phyloP scores from a whole-genome alignment of 495 filamentous ascomycete species.

The Glonium stellatum region DNA sequence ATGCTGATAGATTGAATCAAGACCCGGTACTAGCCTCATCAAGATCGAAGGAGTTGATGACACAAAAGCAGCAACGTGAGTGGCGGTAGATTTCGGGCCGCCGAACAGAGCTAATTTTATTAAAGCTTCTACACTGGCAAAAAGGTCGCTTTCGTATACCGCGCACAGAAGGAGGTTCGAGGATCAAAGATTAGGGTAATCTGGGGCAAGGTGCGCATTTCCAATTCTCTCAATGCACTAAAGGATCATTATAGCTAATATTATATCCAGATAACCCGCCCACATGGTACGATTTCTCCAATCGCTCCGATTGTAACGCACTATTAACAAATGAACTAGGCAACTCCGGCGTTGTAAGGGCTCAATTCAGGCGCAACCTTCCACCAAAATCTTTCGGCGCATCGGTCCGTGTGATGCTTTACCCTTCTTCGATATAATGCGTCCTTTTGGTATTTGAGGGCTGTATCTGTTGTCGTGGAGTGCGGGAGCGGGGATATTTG shows the following conservation, averaged over 20 bases:
- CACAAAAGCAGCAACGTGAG: constrained; percentile 61
- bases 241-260: neutral
- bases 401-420: constrained; percentile 96
- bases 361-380: constrained; percentile 91
- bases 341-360: constrained; percentile 93
- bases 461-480: constrained; percentile 8
- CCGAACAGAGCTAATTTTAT: constrained; percentile 30
- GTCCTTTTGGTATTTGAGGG: constrained; percentile 8
- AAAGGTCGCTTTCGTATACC: constrained; percentile 95
- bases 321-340: constrained; percentile 43
- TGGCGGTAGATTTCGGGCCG: constrained; percentile 33
- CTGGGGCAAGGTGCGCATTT: constrained; percentile 77
- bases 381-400: constrained; percentile 94
- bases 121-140: constrained; percentile 52
- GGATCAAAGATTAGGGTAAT: constrained; percentile 97
- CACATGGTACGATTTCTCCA: constrained; percentile 60
- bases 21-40: constrained; percentile 69
- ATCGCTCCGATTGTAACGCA: neutral
- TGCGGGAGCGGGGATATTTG: neutral
- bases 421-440: constrained; percentile 69
- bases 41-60: constrained; percentile 94
- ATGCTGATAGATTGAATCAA: no score
- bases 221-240: neutral
- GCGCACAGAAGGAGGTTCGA: constrained; percentile 80
- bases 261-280: constrained; percentile 49